Conservation (phyloP, 2,329 filamentous ascomycete species). For the Herpotrichia juniperi region DNA sequence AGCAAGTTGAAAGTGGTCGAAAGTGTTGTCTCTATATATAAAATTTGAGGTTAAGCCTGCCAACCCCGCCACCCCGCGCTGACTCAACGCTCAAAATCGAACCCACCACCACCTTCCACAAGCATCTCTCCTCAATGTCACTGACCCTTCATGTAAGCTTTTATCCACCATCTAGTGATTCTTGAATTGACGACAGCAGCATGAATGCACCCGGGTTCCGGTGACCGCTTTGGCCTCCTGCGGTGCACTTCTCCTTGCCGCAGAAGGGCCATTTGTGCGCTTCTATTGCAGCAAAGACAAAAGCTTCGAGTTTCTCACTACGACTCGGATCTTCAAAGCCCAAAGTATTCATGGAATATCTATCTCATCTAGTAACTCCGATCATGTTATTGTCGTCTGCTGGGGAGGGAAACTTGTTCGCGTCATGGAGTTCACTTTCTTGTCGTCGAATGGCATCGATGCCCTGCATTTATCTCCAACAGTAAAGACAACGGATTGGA, state of each 20-base stretch:
- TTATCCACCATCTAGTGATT: neutral
- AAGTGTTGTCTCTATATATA: neutral
- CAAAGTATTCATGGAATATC: constrained; percentile 77
- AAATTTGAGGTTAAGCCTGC: constrained; percentile 1
- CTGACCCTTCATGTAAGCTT: constrained; percentile 37
- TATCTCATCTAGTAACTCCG: constrained; percentile 39
- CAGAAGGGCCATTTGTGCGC: constrained; percentile 50
- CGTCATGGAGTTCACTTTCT: constrained; percentile 41
- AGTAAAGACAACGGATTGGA: constrained; percentile 43
- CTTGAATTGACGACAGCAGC: constrained; percentile 31
- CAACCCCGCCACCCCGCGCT: constrained; percentile 29
- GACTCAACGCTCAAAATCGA: constrained; percentile 41
- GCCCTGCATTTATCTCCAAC: constrained; percentile 23
- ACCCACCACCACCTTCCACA: constrained; percentile 23
- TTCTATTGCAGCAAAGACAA: constrained; percentile 41
- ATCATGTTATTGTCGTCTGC: constrained; percentile 34
- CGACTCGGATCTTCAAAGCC: constrained; percentile 63
- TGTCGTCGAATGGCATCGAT: constrained; percentile 7
- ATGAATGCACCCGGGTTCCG: constrained; percentile 49
- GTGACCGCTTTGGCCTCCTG: constrained; percentile 53
- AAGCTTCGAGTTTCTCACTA: constrained; percentile 27
- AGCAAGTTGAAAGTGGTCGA: neutral
- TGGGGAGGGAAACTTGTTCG: constrained; percentile 55
- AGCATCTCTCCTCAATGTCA: constrained; percentile 39
- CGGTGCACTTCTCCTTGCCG: constrained; percentile 46